These are phyloP conservation scores for Kodamaea neixiangensis DNA, from an alignment of 805 yeast genomes.

Conservation along the genomic window DNA sequence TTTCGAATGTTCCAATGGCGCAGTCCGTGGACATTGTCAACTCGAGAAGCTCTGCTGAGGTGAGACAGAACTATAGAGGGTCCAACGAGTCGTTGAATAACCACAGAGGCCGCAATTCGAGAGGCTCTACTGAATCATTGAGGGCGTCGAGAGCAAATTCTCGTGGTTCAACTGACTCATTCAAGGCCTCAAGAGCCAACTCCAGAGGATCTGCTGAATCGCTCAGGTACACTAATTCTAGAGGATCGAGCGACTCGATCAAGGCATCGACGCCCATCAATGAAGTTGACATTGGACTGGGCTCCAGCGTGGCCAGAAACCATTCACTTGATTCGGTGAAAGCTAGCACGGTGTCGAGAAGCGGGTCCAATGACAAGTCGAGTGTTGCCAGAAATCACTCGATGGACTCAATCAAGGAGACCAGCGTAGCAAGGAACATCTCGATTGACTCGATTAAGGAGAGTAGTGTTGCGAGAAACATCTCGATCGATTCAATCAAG, in stretches of 20 bases:
- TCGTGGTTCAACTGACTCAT: neutral
- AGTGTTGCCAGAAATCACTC: neutral
- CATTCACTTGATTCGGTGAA: neutral
- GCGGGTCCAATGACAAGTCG: neutral
- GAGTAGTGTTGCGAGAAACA: neutral
- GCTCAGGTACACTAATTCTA: neutral
- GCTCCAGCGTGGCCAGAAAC: neutral
- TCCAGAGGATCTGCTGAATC: neutral
- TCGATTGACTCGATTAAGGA: neutral
- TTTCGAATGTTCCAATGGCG: neutral
- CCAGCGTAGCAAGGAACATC: neutral
- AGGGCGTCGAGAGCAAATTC: neutral
- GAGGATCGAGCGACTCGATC: neutral
- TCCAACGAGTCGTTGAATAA: neutral
- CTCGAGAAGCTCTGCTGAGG: neutral
- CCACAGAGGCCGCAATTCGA: neutral
- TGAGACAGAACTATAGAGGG: neutral
- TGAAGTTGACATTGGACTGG: neutral
- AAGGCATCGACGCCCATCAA: neutral
- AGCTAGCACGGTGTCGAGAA: neutral
- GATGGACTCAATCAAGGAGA: neutral
- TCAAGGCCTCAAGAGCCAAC: neutral
- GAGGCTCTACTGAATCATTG: neutral
- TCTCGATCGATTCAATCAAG: neutral
- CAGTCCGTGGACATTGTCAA: neutral